Base-by-base conservation (phyloP, 495 filamentous ascomycete species). In the Parmelia sp. region DNA sequence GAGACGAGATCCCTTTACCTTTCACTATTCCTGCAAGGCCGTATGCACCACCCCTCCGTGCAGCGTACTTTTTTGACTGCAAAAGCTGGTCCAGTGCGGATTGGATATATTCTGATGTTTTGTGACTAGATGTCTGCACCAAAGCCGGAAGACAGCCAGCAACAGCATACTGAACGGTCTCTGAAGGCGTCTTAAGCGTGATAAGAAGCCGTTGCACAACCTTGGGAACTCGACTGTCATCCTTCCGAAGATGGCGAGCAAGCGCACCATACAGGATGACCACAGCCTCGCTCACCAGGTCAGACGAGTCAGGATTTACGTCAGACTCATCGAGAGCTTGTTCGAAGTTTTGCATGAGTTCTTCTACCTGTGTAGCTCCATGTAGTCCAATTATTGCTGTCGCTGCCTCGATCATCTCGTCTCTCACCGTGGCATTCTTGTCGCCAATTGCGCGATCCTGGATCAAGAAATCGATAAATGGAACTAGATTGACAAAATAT, bases 191-290 rank as follows among this genome's bases (percentile, higher is more conserved):
- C 70, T 88, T 90, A 35, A 98, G 80, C 9, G 95, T 95, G 29
- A 83, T 84, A 40, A 97, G 82, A 23, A 98, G 79, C 62, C 90
- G 84, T 65, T 90, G 85, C 37, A 97, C 84, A 57, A 97, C 93
- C 15, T 87, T 85, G 11, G 90, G 90, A 49, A 97, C 81, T 63
- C 94, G 90, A 60, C 83, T 75, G 71, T 98, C 94, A 10, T 91
- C 90, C 4, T 85, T 77, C 65, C 88, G 86, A 49, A 98, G 78
- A 79, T 98, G 94, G 35, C 90, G 82, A 17, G 91, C 94, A 19
- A 98, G 76, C 39, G 94, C 91, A 69, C 94, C 94, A 70, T 97
- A 98, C 65, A 98, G 87, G 62, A 98, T 92, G 66, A 98, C 91
- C 33, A 98, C 91, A 6, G 94, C 94, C 76, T 98, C 94, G 70